Base-by-base conservation (phyloP, 306 rosid species). In the Myrica gale region DNA sequence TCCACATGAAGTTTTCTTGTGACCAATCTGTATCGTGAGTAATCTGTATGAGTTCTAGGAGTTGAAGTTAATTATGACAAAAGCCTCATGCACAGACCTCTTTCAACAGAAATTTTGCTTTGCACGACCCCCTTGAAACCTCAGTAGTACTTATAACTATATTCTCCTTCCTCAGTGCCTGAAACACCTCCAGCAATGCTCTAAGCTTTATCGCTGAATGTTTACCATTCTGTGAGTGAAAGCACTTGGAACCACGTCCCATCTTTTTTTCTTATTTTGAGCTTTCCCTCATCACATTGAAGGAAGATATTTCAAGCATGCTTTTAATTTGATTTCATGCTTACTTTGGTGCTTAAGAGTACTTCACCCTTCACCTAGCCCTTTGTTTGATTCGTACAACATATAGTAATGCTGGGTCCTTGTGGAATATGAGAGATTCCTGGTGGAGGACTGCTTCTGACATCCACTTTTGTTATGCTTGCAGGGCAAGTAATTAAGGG, bases 401-500 rank as follows among this genome's bases (percentile, higher is more conserved):
- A 61, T 26, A 43, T 61, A 17, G 12, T 26, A 32, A 37, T 12
- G 68, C 16, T 61, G n/a, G 17, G 5, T 37, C 4, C 68, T 32
- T 61, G 68, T 61, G 12, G 19, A 61, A 61, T 42, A 5, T 32
- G 16, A 61, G 19, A 32, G 17, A 32, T 26, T 61, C 5, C 15
- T 9, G 52, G 10, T n/a, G 26, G 19, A 43, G 23, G 9, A 13
- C 5, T 70, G 4, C 6, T 3, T 63, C 0, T 71, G 79, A 21
- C 11, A 11, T 53, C 5, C 20, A 7, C 6, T 58, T 15, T 37
- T 63, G 62, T 70, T 74, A 68, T 73, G 13, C n/a, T 5, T 85
- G 89, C 86, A 95, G 99, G 99, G 39, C 90, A 90, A 92, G 99
- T 95, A 58, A 92, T 95, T 65, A 89, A 84, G 78, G 99, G 99